phyloP scores from a whole-genome alignment of 1,284 basidiomycete species.

The Xerocomus minutiporus region DNA sequence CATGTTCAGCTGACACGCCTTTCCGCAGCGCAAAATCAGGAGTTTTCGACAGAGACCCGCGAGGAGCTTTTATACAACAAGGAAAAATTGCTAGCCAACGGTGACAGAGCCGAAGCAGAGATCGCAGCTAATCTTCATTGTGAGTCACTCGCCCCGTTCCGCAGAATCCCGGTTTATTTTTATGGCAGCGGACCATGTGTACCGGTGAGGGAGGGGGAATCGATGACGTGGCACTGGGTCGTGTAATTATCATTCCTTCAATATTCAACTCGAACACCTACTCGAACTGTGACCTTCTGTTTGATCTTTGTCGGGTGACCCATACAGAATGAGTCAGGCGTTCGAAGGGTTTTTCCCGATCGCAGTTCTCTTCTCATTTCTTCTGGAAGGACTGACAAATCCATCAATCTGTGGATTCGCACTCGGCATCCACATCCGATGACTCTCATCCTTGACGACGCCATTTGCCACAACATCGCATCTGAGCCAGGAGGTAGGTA shows the following conservation, averaged over 20 bases:
- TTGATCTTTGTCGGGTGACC: slow-evolving; percentile 1
- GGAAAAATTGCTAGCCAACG: slow-evolving; percentile 93
- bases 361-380: not conserved
- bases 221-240: slow-evolving; percentile 10
- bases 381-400: not conserved
- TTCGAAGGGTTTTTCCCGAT: not conserved
- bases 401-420: slow-evolving; percentile 1
- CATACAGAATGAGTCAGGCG: not conserved
- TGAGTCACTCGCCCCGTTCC: slow-evolving; percentile 35
- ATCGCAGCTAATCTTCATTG: slow-evolving; percentile 90
- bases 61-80: slow-evolving; percentile 99
- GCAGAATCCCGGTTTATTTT: slow-evolving; percentile 11
- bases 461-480: not conserved
- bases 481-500: slow-evolving; percentile 3
- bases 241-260: slow-evolving; percentile 24
- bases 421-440: not conserved
- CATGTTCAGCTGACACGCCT: not conserved
- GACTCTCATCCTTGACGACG: not conserved
- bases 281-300: slow-evolving; percentile 1
- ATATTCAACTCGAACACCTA: slow-evolving; percentile 4
- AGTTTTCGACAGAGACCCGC: slow-evolving; percentile 95
- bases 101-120: slow-evolving; percentile 94
- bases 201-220: slow-evolving; percentile 43
- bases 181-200: slow-evolving; percentile 55
- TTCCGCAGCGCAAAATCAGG: slow-evolving; percentile 83